phyloP scores from a whole-genome alignment of 2,329 filamentous ascomycete genomes.

The Pezicula rhizophila region DNA sequence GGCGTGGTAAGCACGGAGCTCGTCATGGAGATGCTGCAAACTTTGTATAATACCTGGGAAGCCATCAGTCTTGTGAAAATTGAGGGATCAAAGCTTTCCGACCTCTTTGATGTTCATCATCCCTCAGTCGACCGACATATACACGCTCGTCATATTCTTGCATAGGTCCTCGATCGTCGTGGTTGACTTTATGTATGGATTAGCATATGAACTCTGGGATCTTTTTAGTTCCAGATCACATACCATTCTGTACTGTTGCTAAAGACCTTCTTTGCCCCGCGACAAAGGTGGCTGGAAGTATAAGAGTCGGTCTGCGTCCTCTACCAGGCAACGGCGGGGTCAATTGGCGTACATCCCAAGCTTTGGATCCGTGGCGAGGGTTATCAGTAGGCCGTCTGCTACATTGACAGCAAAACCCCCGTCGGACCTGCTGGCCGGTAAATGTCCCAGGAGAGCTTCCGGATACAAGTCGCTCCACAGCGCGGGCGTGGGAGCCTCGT shows the following conservation, averaged over 20 bases:
- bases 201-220: neutral
- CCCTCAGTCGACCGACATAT: constrained; percentile 62
- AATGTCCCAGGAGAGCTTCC: neutral
- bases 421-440: neutral
- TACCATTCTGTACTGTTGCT: constrained; percentile 24
- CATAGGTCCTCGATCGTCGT: constrained; percentile 57
- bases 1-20: constrained; percentile 67
- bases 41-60: constrained; percentile 73
- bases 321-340: neutral
- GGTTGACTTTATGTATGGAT: constrained; percentile 14
- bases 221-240: neutral
- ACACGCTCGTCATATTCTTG: constrained; percentile 85
- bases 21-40: constrained; percentile 83
- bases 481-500: neutral
- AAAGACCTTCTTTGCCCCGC: constrained; percentile 23
- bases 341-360: neutral
- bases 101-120: constrained; percentile 91
- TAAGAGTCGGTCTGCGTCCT: constrained; percentile 1
- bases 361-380: neutral
- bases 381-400: neutral
- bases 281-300: constrained; percentile 20
- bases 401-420: constrained; percentile 1
- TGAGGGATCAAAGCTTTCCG: constrained; percentile 18
- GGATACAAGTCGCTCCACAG: neutral
- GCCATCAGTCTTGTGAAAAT: constrained; percentile 3